Evolutionary conservation across 169 alveolate genomes (phyloP), one percentile per base, ranked within the genome.

Genomic region (Eimeria sp.): DNA sequence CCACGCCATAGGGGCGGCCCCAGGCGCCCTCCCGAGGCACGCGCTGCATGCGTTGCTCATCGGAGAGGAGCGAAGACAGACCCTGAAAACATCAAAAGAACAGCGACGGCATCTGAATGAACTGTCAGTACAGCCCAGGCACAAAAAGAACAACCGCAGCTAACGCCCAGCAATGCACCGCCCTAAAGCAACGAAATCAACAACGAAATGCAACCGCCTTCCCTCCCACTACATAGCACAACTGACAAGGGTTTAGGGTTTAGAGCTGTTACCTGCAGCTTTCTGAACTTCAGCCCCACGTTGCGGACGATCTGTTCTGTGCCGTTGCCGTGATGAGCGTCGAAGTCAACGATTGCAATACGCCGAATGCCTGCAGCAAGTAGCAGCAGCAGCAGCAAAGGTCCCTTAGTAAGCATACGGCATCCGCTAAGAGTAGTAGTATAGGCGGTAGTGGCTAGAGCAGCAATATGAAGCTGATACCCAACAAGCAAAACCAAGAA

Each of bases 301-400:
- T 98, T 98, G 61, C 98, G 97, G 0, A 99, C 98, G 22, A 99
- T 98, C 89, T 99, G 99, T 90, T 99, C 99, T 7, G 99, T 99
- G n/a, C 99, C 99, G 97, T 99, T 99, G 25, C 99, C 99, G 97
- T 99, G 99, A 97, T 99, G 99, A 16, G 99, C 99, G 88, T 99
- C 99, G 97, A 99, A 99, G 96, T 99, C 99, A 65, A 99, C 98
- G 73, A 99, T 99, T 3, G 99, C 99, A 5, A 99, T 98, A 95
- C 98, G 98, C 78, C 99, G 97, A 18, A 99, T 98, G 51, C 98
- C 98, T 51, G 96, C 90, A 75, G 98, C 94, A 18, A 97, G 98
- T 14, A 18, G n/a, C 80, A 75, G 40, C 30, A 91, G 63, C 89
- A 16, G 57, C 54, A 43, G 80, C 47, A 61, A 34, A 34, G 40